Percentiles rank a stretch among this genome's conserved stretches.
Evolutionary conservation across 208 protist species (phyloP).

Genomic region (Wallacemonas sp.): DNA sequence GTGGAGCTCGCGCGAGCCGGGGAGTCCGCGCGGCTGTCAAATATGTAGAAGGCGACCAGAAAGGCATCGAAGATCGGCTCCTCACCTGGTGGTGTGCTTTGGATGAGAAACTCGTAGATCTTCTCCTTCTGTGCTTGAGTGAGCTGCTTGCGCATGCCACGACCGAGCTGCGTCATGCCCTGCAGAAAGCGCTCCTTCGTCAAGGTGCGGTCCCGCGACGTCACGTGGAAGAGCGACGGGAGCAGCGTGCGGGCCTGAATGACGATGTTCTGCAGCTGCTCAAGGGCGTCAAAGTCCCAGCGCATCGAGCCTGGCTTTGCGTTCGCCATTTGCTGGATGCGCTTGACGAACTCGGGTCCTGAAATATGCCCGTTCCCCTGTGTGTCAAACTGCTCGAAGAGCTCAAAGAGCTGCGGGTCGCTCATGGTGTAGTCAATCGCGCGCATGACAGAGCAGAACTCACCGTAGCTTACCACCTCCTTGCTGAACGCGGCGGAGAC

Average conservation of each 20-base stretch:
- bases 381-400: slow-evolving; percentile 77
- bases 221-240: slow-evolving; percentile 63
- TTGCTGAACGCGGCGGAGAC: slow-evolving; percentile 75
- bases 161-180: slow-evolving; percentile 66
- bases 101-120: slow-evolving; percentile 68
- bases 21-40: slow-evolving; percentile 40
- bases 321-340: slow-evolving; percentile 41
- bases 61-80: slow-evolving; percentile 71
- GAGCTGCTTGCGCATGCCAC: slow-evolving; percentile 79
- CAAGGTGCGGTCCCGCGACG: slow-evolving; percentile 45
- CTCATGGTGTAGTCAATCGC: slow-evolving; percentile 84
- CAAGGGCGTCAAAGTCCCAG: slow-evolving; percentile 83
- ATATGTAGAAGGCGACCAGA: slow-evolving; percentile 65
- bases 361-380: slow-evolving; percentile 54
- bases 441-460: slow-evolving; percentile 86
- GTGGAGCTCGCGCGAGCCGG: not conserved
- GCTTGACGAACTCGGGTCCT: slow-evolving; percentile 70
- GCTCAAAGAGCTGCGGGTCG: slow-evolving; percentile 79
- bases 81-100: slow-evolving; percentile 30
- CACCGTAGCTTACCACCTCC: slow-evolving; percentile 75
- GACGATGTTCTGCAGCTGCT: slow-evolving; percentile 85
- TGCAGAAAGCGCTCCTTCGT: slow-evolving; percentile 62
- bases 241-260: slow-evolving; percentile 82
- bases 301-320: slow-evolving; percentile 57
- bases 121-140: slow-evolving; percentile 70